phyloP scores from a whole-genome alignment of 306 rosid genomes.

The Prunus mira region DNA sequence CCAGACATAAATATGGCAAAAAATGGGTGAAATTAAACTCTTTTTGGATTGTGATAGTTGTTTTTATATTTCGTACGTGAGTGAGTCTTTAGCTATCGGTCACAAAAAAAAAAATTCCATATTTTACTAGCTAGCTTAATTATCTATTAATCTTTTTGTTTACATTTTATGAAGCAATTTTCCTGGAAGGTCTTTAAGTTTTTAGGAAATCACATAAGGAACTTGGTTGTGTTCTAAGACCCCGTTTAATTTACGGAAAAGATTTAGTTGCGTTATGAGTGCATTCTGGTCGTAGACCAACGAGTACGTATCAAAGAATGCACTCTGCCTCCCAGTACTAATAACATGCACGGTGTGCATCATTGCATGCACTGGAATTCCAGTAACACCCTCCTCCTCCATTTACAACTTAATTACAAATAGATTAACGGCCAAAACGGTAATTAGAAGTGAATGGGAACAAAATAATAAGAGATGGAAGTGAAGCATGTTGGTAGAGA shows the following conservation, averaged over 20 bases:
- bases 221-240: background rate
- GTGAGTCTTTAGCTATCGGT: too few species aligned
- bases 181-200: background rate
- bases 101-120: too few species aligned
- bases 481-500: too few species aligned
- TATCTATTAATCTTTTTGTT: background rate
- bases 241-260: too few species aligned
- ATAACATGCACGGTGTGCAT: background rate
- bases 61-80: too few species aligned
- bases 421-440: too few species aligned
- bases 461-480: too few species aligned
- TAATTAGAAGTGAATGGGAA: too few species aligned
- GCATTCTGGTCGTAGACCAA: background rate
- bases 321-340: background rate
- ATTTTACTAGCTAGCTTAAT: background rate
- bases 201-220: background rate
- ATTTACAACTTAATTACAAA: background rate
- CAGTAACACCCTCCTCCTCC: background rate
- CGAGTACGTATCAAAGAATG: background rate
- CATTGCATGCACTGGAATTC: conserved; percentile 1
- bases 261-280: too few species aligned
- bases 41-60: too few species aligned
- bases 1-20: too few species aligned
- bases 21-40: background rate
- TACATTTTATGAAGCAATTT: background rate